Conservation (phyloP, 2,329 filamentous ascomycete genomes). For the Chaetomium strumarium region DNA sequence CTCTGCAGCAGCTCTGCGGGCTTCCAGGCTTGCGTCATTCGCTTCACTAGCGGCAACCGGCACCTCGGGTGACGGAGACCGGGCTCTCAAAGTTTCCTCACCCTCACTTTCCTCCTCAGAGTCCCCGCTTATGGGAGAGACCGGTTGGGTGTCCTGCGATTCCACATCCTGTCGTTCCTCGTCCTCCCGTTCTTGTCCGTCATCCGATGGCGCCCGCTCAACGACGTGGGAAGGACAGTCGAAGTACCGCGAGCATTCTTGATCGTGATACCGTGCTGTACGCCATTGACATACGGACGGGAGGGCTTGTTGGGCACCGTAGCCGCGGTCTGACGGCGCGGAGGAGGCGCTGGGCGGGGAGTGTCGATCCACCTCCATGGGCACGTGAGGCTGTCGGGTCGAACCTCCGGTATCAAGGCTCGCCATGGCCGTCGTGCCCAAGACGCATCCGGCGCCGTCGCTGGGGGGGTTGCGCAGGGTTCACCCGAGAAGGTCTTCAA, state of each 20-base stretch:
- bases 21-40: neutral
- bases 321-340: neutral
- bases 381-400: conserved; percentile 7
- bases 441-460: conserved; percentile 5
- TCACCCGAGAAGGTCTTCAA: neutral
- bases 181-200: conserved; percentile 18
- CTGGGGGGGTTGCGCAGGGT: no score
- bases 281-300: conserved; percentile 34
- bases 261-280: conserved; percentile 34
- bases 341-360: conserved; percentile 22
- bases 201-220: conserved; percentile 34
- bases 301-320: neutral
- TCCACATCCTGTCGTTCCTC: conserved; percentile 10
- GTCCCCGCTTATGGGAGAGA: conserved; percentile 1
- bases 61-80: conserved; percentile 2
- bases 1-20: neutral
- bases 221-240: conserved; percentile 45
- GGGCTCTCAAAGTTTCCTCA: neutral
- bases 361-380: conserved; percentile 15
- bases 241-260: conserved; percentile 42
- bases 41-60: neutral
- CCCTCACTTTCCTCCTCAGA: conserved; percentile 5
- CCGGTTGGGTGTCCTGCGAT: neutral
- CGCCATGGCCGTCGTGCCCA: conserved; percentile 28
- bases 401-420: conserved; percentile 27